A percentile compares a stretch with the other conserved stretches of the same genome.
Conservation (phyloP, 257 asterid genomes). For the Solanum pennellii region DNA sequence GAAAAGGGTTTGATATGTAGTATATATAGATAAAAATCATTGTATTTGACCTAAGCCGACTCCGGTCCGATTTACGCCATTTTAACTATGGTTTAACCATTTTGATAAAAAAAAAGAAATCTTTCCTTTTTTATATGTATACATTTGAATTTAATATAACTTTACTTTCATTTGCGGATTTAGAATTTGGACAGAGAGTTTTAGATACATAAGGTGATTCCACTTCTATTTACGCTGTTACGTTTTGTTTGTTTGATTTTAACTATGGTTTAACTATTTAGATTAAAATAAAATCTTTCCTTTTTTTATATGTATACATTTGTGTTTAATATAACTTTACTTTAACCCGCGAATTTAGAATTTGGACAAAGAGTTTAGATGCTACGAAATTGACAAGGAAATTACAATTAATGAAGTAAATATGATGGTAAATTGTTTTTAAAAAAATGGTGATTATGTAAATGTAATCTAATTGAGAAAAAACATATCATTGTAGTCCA, state of each 20-base stretch:
- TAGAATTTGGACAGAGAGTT: too few relatives aligned
- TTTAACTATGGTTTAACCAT: neutral
- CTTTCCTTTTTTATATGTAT: neutral
- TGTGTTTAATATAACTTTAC: neutral
- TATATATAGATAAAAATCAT: neutral
- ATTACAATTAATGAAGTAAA: neutral
- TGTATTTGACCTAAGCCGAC: neutral
- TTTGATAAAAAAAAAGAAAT: neutral
- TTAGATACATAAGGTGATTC: too few relatives aligned
- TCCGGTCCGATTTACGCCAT: accelerated
- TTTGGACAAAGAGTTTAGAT: too few relatives aligned
- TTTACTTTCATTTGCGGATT: too few relatives aligned
- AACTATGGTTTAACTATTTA: too few relatives aligned
- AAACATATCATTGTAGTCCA: neutral
- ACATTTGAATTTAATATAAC: neutral
- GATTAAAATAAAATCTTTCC: neutral
- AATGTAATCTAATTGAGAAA: neutral
- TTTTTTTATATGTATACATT: neutral
- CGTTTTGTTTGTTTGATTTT: too few relatives aligned
- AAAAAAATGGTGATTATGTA: neutral
- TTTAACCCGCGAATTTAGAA: too few relatives aligned
- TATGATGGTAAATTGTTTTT: neutral
- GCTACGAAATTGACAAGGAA: neutral
- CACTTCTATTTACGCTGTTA: too few relatives aligned
- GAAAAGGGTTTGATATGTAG: neutral